Evolutionary conservation across 345 rosid genomes (phyloP), one percentile per base, ranked within the genome.

Genomic region (Hibiscus syriacus): DNA sequence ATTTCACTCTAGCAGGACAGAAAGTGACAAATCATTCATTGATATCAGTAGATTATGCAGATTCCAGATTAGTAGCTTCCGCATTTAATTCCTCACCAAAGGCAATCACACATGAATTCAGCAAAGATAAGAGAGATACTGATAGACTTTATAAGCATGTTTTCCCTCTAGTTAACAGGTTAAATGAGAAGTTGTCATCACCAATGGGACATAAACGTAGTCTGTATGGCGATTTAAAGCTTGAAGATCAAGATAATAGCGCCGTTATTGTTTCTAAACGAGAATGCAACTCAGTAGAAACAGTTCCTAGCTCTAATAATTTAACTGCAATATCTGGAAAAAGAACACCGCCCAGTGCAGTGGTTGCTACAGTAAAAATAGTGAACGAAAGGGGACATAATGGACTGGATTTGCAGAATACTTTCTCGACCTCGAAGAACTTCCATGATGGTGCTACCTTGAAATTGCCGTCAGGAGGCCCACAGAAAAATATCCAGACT

Each of bases 121-220:
- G 57, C 45, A 63, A 69, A 64, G 67, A 77, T 72, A 52, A 19
- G 36, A 55, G 65, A 38, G 48, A 65, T 62, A 55, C 67, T 17
- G 55, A 39, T 72, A 66, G 29, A 30, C 52, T 74, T 65, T 69
- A 73, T 55, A 73, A 50, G 69, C 59, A 74, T 70, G 67, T 60
- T 72, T 76, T 79, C 70, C 69, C 82, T 69, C 74, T 73, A 50
- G 60, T 66, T 65, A 80, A 81, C 60, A 76, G 60, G 49, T 67
- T 77, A 68, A 76, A 78, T 71, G 76, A 63, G 64, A 76, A 32
- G 23, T 52, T 66, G 50, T 65, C 78, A 57, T 76, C 84, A 54
- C 54, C n/a, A 59, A 45, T 62, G 66, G 58, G 75, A 73, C 9
- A 58, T 62, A 73, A 64, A 13, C 48, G 43, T 50, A 73, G 27